phyloP scores from a whole-genome alignment of 495 filamentous ascomycete genomes.

The Lophium mytilinum region DNA sequence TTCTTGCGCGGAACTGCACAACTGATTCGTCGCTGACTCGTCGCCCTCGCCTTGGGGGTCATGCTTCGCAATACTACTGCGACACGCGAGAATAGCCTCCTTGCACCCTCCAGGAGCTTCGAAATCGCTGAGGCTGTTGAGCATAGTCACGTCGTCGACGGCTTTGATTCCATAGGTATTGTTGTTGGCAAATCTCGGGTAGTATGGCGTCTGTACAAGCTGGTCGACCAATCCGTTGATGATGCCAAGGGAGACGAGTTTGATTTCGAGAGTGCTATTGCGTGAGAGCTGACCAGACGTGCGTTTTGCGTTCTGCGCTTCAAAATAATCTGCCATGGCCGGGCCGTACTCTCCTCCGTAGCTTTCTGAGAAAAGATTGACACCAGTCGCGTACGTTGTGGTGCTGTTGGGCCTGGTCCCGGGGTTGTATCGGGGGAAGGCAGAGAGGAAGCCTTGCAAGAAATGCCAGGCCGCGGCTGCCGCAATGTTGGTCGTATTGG shows the following conservation, averaged over 20 bases:
- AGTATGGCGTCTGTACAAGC: constrained; percentile 28
- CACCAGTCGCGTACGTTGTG: constrained; percentile 31
- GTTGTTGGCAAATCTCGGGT: constrained; percentile 29
- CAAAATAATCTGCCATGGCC: constrained; percentile 38
- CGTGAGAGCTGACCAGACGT: constrained; percentile 28
- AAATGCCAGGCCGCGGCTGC: constrained; percentile 61
- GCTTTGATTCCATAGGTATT: constrained; percentile 35
- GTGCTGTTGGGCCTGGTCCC: constrained; percentile 38
- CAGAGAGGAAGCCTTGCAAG: constrained; percentile 55
- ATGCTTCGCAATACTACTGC: constrained; percentile 11
- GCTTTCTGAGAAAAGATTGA: constrained; percentile 41
- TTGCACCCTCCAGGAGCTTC: constrained; percentile 17
- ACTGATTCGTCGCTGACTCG: constrained; percentile 19
- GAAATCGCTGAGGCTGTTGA: constrained; percentile 24
- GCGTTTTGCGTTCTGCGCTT: constrained; percentile 36
- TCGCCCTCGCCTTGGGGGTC: constrained; percentile 32
- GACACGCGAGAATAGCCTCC: constrained; percentile 24
- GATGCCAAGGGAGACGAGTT: constrained; percentile 37
- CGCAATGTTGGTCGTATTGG: constrained; percentile 59
- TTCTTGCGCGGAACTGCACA: constrained; percentile 21
- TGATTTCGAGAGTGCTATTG: constrained; percentile 37
- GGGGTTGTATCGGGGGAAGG: constrained; percentile 60
- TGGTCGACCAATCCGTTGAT: constrained; percentile 39
- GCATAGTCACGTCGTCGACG: constrained; percentile 21
- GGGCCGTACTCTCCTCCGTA: constrained; percentile 44